These are phyloP conservation scores for Pythium coloratum DNA, from an alignment of 352 stramenopile genomes.

Conservation along the genomic window DNA sequence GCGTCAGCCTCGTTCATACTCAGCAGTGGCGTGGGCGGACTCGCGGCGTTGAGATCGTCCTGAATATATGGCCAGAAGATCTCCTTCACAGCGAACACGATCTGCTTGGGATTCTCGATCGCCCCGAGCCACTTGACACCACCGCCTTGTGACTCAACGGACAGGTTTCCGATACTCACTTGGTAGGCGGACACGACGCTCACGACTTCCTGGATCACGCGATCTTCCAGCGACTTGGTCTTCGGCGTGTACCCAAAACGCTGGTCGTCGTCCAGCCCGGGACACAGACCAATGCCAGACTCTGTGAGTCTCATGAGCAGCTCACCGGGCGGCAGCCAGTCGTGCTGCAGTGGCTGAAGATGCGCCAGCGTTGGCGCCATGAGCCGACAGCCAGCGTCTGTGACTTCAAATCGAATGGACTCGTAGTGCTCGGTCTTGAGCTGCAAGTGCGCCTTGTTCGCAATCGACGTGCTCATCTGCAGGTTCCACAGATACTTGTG, in stretches of 20 bases:
- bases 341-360: conserved; percentile 38
- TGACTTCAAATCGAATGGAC: conserved; percentile 68
- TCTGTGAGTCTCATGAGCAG: conserved; percentile 52
- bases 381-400: conserved; percentile 54
- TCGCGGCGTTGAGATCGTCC: conserved; percentile 17
- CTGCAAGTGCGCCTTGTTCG: conserved; percentile 40
- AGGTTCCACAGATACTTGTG: conserved; percentile 65
- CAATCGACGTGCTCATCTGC: conserved; percentile 49
- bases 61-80: conserved; percentile 79
- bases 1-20: conserved; percentile 7
- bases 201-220: conserved; percentile 70
- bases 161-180: conserved; percentile 45
- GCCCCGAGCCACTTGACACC: conserved; percentile 33
- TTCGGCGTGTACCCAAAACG: conserved; percentile 49
- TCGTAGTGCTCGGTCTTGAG: conserved; percentile 59
- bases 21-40: conserved; percentile 12
- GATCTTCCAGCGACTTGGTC: conserved; percentile 62
- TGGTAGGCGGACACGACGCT: conserved; percentile 66
- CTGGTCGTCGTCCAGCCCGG: conserved; percentile 36
- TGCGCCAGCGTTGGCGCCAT: conserved; percentile 49
- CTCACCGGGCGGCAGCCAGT: conserved; percentile 51
- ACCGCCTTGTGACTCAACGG: conserved; percentile 27
- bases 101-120: conserved; percentile 48
- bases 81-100: conserved; percentile 75
- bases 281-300: conserved; percentile 67